Evolutionary conservation across 2,329 filamentous ascomycete species (phyloP).

Genomic region (Sporothrix luriei): DNA sequence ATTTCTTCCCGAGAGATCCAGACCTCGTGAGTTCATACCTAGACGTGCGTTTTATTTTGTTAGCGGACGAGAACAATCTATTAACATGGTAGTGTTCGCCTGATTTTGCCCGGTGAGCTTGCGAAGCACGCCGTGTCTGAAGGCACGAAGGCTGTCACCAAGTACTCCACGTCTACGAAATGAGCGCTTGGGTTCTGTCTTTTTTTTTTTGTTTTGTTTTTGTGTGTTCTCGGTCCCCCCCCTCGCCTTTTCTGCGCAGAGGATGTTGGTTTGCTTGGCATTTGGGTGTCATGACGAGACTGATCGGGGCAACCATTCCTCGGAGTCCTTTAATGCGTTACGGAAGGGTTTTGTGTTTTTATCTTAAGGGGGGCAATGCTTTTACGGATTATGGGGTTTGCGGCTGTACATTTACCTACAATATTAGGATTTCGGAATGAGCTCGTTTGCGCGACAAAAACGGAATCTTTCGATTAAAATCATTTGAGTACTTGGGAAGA

Average conservation of each 20-base stretch:
- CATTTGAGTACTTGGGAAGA: too few relatives aligned
- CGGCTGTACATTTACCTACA: constrained; percentile 72
- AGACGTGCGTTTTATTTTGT: not conserved
- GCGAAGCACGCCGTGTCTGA: constrained; percentile 99
- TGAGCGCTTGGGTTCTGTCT: constrained; percentile 57
- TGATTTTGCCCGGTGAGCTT: constrained; percentile 97
- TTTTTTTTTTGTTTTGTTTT: constrained; percentile 58
- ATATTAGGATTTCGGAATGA: constrained; percentile 63
- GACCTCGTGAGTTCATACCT: constrained; percentile 68
- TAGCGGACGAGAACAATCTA: not conserved
- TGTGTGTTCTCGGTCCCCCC: too few relatives aligned
- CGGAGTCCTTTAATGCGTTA: constrained; percentile 72
- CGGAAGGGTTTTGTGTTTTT: constrained; percentile 64
- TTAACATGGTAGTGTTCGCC: constrained; percentile 73
- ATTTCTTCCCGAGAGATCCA: constrained; percentile 99
- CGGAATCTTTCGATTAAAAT: constrained; percentile 22
- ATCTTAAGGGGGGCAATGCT: constrained; percentile 65
- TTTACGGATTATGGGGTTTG: constrained; percentile 70
- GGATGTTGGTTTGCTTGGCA: constrained; percentile 57
- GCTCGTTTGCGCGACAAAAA: constrained; percentile 57
- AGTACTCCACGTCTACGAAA: constrained; percentile 99
- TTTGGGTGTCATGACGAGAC: constrained; percentile 63
- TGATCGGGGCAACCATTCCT: constrained; percentile 51
- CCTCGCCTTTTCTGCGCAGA: constrained; percentile 34
- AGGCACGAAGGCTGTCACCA: constrained; percentile 99